Conservation (phyloP, 371 early-diverging fungal genomes). For the Zychaea mexicana region DNA sequence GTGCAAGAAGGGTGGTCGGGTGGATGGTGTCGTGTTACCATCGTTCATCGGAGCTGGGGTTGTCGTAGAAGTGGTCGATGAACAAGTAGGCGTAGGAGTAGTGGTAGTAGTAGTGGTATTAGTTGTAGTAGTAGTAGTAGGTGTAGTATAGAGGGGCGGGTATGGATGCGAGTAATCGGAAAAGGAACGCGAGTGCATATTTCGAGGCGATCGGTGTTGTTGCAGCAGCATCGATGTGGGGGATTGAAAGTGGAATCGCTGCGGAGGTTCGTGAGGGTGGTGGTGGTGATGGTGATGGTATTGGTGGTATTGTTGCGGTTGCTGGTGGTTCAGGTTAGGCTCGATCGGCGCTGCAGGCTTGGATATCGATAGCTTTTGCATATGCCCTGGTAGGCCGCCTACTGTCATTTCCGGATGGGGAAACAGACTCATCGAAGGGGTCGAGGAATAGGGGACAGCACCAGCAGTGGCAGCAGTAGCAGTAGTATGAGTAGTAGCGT, state of each 20-base stretch:
- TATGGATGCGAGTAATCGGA: conserved; percentile 55
- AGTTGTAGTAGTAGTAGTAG: too few relatives aligned
- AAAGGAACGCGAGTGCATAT: conserved; percentile 48
- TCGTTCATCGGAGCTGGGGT: conserved; percentile 12
- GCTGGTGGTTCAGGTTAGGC: too few relatives aligned
- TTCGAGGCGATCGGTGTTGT: conserved; percentile 30
- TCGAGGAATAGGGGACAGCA: background rate
- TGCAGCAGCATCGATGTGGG: conserved; percentile 9
- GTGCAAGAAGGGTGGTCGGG: conserved; percentile 2
- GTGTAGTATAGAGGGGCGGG: conserved; percentile 13
- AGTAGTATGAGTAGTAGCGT: too few relatives aligned
- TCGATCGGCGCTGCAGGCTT: conserved; percentile 20
- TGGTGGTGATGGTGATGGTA: conserved; percentile 6
- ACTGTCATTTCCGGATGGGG: conserved; percentile 13
- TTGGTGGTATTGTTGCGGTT: too few relatives aligned
- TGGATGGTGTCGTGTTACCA: conserved; percentile 17
- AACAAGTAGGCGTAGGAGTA: too few relatives aligned
- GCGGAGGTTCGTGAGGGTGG: background rate
- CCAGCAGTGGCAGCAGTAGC: too few relatives aligned
- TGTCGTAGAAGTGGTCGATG: background rate
- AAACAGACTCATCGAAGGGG: background rate
- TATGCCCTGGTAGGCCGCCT: conserved; percentile 8
- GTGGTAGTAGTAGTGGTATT: background rate
- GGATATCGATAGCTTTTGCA: conserved; percentile 25
- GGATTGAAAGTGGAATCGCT: background rate